Percentiles rank a stretch among this genome's conserved stretches.
phyloP scores from a whole-genome alignment of 116 monocot species.

The Cymodocea nodosa region DNA sequence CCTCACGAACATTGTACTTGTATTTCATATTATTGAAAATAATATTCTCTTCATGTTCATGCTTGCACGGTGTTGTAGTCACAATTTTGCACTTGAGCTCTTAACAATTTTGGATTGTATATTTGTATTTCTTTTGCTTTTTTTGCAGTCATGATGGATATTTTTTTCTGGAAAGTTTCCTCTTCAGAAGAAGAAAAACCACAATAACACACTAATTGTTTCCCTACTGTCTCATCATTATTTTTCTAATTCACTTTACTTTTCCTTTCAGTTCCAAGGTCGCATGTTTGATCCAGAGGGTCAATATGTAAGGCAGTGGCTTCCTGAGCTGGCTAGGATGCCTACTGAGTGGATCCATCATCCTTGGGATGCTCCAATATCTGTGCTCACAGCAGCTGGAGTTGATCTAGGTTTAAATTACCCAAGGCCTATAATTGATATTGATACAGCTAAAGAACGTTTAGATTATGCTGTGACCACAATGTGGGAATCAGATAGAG shows the following conservation, averaged over 20 bases:
- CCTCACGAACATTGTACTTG: no score
- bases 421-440: constrained; percentile 60
- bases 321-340: constrained; percentile 82
- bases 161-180: no score
- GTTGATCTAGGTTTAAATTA: constrained; percentile 80
- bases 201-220: no score
- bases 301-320: constrained; percentile 71
- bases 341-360: constrained; percentile 86
- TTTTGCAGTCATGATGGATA: no score
- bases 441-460: constrained; percentile 34
- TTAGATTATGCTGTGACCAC: constrained; percentile 46
- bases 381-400: constrained; percentile 50
- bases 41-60: no score
- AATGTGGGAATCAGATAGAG: constrained; percentile 67
- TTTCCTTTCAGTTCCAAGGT: constrained; percentile 46
- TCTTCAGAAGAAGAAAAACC: no score
- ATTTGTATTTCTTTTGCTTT: no score
- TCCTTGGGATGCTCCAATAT: constrained; percentile 77
- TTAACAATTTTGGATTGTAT: no score
- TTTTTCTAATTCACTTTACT: not conserved
- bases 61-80: no score
- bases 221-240: no score
- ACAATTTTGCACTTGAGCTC: no score
- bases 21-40: no score
- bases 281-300: constrained; percentile 63